Conservation (phyloP, 169 alveolate genomes). For the Cryptosporidium tyzzeri region DNA sequence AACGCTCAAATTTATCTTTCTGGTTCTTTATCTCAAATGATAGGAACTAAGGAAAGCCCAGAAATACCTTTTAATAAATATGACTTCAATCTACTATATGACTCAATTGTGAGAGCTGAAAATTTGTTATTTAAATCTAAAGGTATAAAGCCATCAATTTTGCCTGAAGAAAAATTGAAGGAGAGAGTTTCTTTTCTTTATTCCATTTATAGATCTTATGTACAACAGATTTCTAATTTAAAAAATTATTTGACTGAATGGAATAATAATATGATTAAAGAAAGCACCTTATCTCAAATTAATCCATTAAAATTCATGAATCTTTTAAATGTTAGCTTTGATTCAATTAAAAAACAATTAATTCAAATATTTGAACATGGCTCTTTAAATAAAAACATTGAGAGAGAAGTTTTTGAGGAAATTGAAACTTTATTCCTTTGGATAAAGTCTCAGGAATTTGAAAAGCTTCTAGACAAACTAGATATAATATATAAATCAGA, state of each 20-base stretch:
- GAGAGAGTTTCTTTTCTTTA: slow-evolving; percentile 7
- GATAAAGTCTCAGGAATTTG: slow-evolving; percentile 2
- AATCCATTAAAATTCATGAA: neutral
- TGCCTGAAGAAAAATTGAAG: neutral
- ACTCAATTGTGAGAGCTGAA: slow-evolving; percentile 1
- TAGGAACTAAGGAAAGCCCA: neutral
- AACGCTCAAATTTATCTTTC: slow-evolving; percentile 8
- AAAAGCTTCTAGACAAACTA: neutral
- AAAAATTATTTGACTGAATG: neutral
- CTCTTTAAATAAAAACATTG: neutral
- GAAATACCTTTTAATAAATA: neutral
- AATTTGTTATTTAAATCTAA: slow-evolving; percentile 3
- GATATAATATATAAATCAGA: neutral
- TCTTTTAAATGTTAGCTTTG: neutral
- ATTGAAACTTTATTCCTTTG: neutral
- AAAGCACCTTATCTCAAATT: neutral
- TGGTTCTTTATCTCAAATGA: slow-evolving; percentile 19
- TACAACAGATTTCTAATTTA: neutral
- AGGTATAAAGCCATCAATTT: slow-evolving; percentile 3
- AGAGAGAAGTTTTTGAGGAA: neutral
- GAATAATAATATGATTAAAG: neutral
- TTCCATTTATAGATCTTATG: slow-evolving; percentile 14
- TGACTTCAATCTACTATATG: slow-evolving; percentile 9
- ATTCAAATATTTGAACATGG: slow-evolving; percentile 16
- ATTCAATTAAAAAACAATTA: neutral